Evolutionary conservation across 345 rosid genomes (phyloP).

Genomic region (Trapa incisa): DNA sequence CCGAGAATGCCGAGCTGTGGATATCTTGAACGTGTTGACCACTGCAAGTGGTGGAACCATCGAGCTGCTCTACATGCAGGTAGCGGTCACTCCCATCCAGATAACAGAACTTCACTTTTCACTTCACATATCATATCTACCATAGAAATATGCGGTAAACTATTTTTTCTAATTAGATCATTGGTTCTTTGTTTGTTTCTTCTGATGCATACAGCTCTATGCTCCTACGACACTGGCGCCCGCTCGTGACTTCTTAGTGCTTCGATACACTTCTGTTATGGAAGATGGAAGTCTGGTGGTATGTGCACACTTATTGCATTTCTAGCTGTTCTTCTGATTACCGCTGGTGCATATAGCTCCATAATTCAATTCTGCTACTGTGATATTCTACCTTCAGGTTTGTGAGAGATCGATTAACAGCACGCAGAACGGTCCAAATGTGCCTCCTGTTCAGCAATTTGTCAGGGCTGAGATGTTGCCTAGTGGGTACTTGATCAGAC

Average conservation of each 20-base stretch:
- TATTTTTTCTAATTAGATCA: neutral
- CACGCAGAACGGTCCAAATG: slow-evolving; percentile 88
- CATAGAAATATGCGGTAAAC: slow-evolving; percentile 23
- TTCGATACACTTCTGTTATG: slow-evolving; percentile 86
- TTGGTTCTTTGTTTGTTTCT: neutral
- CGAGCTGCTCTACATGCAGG: slow-evolving; percentile 98
- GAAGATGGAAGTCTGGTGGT: slow-evolving; percentile 99
- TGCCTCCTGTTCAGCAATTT: slow-evolving; percentile 89
- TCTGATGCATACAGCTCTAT: slow-evolving; percentile 40
- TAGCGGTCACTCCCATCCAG: slow-evolving; percentile 3
- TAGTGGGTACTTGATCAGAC: slow-evolving; percentile 87
- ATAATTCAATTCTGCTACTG: neutral
- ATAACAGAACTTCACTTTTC: too few species aligned
- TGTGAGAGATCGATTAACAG: slow-evolving; percentile 89
- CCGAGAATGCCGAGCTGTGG: slow-evolving; percentile 91
- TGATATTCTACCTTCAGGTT: slow-evolving; percentile 22
- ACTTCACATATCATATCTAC: slow-evolving; percentile 42
- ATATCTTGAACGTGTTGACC: slow-evolving; percentile 70
- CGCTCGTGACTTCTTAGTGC: slow-evolving; percentile 96
- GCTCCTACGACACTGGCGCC: slow-evolving; percentile 96
- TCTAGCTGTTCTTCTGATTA: too few species aligned
- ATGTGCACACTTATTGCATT: slow-evolving; percentile 8
- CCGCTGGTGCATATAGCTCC: neutral
- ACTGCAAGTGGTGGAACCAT: slow-evolving; percentile 92
- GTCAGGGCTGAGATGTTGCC: slow-evolving; percentile 90